Base-by-base conservation (phyloP, 139 green algal species). In the Choricystis sp. region DNA sequence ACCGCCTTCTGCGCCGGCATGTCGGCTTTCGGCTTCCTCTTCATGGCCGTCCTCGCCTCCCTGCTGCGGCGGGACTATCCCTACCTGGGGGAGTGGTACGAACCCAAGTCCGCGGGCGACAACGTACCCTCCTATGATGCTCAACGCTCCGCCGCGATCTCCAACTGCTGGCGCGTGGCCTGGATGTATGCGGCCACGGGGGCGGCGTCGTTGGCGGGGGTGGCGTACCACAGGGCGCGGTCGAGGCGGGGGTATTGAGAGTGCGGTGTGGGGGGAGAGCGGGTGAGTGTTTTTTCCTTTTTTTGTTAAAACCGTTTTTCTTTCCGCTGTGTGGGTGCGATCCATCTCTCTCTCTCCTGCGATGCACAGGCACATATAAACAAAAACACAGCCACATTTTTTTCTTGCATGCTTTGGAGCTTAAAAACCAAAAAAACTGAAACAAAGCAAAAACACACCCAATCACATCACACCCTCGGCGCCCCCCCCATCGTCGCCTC, bases 401-500 rank as follows among this genome's bases (percentile, higher is more conserved):
- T 52, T 52, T 55, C 3, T 30, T 59, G 20, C 23, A 29, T 16
- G 19, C 24, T 31, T 5, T 9, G 3, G 5, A 31, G 4, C 14
- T 49, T 62, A 62, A 5, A 62, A 9, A 30, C 26, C 5, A 5
- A 62, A 16, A 31, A 16, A 62, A 62, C 9, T 62, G 9, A 21
- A 16, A 62, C 26, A 16, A 62, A 9, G 16, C 26, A 30, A 9
- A 31, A 9, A 31, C 27, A 62, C 57, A 62, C 29, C 9, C 9
- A 67, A 29, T 4, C 62, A 60, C 30, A 20, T 85, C 66, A 87
- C 3, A 27, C 61, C 22, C 85, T 72, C 0, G 89, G 89, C 4
- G 89, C 92, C 19, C 92, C 92, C 1, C 92, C 92, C 61, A 97
- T 83, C 2, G 93, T 98, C 2, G 94, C 94, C 62, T 99, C 94